These are phyloP conservation scores for Aspergillus udagawae DNA, from an alignment of 2,329 filamentous ascomycete genomes.

Conservation along the genomic window DNA sequence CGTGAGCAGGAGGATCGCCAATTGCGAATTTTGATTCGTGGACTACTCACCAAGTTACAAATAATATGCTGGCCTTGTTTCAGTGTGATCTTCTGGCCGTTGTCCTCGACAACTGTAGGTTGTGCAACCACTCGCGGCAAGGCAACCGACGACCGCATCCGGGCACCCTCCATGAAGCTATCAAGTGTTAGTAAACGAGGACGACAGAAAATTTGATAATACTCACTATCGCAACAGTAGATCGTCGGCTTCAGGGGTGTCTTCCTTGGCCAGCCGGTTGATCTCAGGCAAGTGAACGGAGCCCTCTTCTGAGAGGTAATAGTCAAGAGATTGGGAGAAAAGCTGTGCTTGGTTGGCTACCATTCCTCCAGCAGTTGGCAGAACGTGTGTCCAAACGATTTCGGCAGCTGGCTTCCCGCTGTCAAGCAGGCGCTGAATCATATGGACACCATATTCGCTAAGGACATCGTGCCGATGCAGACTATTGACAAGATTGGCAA, in stretches of 20 bases:
- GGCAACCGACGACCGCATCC: slow-evolving; percentile 36
- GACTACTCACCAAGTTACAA: slow-evolving; percentile 33
- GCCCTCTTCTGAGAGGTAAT: slow-evolving; percentile 51
- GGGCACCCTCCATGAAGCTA: slow-evolving; percentile 40
- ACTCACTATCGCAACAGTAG: slow-evolving; percentile 49
- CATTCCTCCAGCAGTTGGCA: slow-evolving; percentile 55
- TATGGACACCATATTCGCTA: slow-evolving; percentile 52
- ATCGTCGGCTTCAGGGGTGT: slow-evolving; percentile 45
- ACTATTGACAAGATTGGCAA: slow-evolving; percentile 38
- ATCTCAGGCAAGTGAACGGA: slow-evolving; percentile 47
- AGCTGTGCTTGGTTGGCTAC: slow-evolving; percentile 56
- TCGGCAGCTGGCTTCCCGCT: slow-evolving; percentile 45
- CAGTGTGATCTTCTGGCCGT: slow-evolving; percentile 28
- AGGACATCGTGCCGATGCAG: slow-evolving; percentile 43
- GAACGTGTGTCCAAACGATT: slow-evolving; percentile 55
- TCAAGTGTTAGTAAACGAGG: background rate
- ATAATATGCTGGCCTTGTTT: slow-evolving; percentile 33
- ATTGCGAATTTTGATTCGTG: background rate
- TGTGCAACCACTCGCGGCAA: slow-evolving; percentile 34
- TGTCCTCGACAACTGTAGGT: slow-evolving; percentile 32
- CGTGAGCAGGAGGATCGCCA: background rate
- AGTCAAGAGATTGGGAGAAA: slow-evolving; percentile 55
- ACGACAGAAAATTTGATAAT: no score
- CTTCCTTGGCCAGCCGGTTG: slow-evolving; percentile 43
- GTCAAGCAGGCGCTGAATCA: slow-evolving; percentile 52